A percentile compares a stretch with the other conserved stretches of the same genome.
These are phyloP conservation scores for Trichoderma aggressivum DNA, from an alignment of 2,329 filamentous ascomycete genomes.

Conservation along the genomic window DNA sequence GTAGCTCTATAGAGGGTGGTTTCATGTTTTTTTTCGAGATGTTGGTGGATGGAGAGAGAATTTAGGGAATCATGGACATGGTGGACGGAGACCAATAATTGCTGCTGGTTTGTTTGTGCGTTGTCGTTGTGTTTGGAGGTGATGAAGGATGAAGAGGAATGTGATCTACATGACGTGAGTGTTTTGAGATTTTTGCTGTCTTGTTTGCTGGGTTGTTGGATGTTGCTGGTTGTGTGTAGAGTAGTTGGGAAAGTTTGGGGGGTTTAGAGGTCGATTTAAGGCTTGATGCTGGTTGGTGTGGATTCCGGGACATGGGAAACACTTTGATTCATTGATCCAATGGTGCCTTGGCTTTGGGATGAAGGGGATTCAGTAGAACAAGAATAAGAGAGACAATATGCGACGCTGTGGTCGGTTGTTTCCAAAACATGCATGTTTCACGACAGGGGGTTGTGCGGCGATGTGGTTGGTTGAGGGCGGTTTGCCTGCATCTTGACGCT, in stretches of 20 bases:
- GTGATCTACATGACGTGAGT: not conserved
- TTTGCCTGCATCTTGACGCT: not conserved
- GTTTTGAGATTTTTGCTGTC: not conserved
- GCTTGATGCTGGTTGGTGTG: no score
- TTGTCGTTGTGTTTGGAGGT: no score
- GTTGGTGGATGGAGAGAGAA: not conserved
- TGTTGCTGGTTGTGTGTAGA: no score
- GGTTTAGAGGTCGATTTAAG: not conserved
- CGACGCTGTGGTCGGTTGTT: not conserved
- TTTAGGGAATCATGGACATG: not conserved
- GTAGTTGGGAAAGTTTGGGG: no score
- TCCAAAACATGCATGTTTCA: not conserved
- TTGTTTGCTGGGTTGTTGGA: not conserved
- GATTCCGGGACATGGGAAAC: no score
- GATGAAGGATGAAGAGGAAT: not conserved
- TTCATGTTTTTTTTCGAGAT: not conserved
- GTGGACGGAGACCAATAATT: not conserved
- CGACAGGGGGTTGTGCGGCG: not conserved
- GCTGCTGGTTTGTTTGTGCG: not conserved
- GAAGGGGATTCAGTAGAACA: no score
- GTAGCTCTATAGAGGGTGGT: not conserved
- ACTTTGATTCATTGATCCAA: no score
- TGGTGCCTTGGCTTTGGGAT: no score
- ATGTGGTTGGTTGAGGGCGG: not conserved
- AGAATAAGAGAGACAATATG: no score